Evolutionary conservation across 805 yeast genomes (phyloP), one percentile per base, ranked within the genome.

Genomic region (Ogataea nitratoaversa): DNA sequence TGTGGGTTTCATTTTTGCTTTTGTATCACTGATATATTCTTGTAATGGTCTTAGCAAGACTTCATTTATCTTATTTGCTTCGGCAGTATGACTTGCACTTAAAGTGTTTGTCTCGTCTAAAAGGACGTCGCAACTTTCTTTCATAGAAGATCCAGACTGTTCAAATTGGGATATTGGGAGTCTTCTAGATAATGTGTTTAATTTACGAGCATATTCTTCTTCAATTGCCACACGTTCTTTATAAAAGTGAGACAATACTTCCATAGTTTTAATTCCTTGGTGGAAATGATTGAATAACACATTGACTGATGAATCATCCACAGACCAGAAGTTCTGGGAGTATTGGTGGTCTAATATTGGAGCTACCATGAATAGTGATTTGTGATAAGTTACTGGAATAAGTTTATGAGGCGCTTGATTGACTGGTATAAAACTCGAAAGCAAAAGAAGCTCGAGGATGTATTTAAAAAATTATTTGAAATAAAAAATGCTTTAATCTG

Each of bases 141-240:
- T 76, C 19, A 29, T 5, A 43, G 83, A 59, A 0, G 78, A 62
- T 0, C 90, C 91, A 0, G 74, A 67, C 48, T 79, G 86, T 41
- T 66, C 68, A 34, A 51, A 38, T 8, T 40, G 32, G 4, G 44
- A 36, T 3, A 56, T 32, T 3, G 37, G 34, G 2, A 42, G 17
- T 49, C 69, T 72, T 36, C 65, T 61, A 17, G 84, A 64, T 18
- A 87, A 62, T 13, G 71, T 67, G 32, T 64, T 65, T 48, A 88
- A 58, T 43, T 70, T 71, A 40, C 75, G 72, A 29, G 80, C 64
- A 53, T 84, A 85, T 19, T 88, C 95, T 44, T 79, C 83, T 52
- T 87, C 96, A 30, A 88, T 72, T 13, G 74, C 66, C 1, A 74
- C 63, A 29, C 82, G 64, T 41, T 79, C 84, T 43, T 67, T 72